Evolutionary conservation across 2,329 filamentous ascomycete species (phyloP).

Genomic region (Apiospora saccharicola): DNA sequence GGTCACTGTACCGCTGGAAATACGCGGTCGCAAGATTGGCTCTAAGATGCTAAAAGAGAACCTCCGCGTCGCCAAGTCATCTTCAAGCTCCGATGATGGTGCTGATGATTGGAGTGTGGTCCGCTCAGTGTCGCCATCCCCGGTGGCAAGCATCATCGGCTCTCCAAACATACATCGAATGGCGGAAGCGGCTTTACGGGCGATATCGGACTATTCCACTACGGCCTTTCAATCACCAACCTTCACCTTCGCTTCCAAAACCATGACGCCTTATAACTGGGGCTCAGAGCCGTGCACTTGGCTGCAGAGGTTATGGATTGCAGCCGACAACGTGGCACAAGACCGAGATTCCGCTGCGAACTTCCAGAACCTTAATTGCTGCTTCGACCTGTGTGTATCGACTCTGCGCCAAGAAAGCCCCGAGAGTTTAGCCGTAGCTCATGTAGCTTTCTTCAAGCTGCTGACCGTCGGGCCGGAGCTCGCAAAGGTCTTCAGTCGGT

Average conservation of each 20-base stretch:
- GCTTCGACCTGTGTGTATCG: constrained; percentile 24
- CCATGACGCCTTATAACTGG: background rate
- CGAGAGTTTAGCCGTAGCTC: constrained; percentile 5
- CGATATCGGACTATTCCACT: constrained; percentile 7
- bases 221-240: background rate
- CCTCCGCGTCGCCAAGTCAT: constrained; percentile 24
- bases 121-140: background rate
- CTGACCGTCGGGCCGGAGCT: constrained; percentile 25
- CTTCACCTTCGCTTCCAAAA: constrained; percentile 5
- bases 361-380: constrained; percentile 24
- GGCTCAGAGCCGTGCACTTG: background rate
- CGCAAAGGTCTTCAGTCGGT: constrained; percentile 23
- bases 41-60: constrained; percentile 28
- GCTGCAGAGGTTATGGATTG: constrained; percentile 11
- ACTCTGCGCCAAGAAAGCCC: constrained; percentile 22
- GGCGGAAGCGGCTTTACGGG: background rate
- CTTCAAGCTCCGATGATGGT: constrained; percentile 20
- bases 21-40: constrained; percentile 27
- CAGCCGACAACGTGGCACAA: constrained; percentile 11
- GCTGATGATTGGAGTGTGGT: background rate
- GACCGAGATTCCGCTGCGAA: background rate
- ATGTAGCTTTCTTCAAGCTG: constrained; percentile 24
- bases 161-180: background rate
- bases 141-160: background rate
- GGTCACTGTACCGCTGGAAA: constrained; percentile 23